These are phyloP conservation scores for Pulveroboletus sp. DNA, from an alignment of 768 basidiomycete species.

Conservation along the genomic window DNA sequence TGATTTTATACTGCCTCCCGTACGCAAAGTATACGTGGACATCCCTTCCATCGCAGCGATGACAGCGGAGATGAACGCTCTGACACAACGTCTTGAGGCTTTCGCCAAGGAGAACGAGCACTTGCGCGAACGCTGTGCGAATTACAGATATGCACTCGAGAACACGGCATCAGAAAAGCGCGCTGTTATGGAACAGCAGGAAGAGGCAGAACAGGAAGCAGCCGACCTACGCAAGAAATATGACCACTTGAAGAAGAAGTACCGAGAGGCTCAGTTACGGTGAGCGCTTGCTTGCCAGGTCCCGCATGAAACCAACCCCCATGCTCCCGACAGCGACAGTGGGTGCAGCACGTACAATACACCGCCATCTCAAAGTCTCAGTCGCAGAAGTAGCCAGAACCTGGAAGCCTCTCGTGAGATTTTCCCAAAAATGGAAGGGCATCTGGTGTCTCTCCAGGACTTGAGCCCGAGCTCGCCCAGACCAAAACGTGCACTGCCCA, in stretches of 20 bases:
- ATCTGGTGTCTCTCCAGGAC: slow-evolving; percentile 12
- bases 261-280: slow-evolving; percentile 10
- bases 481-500: slow-evolving; percentile 29
- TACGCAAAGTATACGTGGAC: slow-evolving; percentile 55
- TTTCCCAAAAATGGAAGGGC: slow-evolving; percentile 22
- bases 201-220: slow-evolving; percentile 36
- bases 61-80: slow-evolving; percentile 32
- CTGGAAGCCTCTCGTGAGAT: slow-evolving; percentile 9
- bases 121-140: slow-evolving; percentile 42
- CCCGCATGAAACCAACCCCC: background rate
- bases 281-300: slow-evolving; percentile 2
- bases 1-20: slow-evolving; percentile 51
- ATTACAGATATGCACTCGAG: slow-evolving; percentile 32
- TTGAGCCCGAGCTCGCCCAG: slow-evolving; percentile 6
- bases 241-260: slow-evolving; percentile 27
- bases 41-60: slow-evolving; percentile 21
- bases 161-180: slow-evolving; percentile 32
- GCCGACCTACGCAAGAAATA: slow-evolving; percentile 37
- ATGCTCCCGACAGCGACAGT: slow-evolving; percentile 3
- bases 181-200: slow-evolving; percentile 25
- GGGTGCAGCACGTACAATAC: background rate
- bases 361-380: slow-evolving; percentile 2
- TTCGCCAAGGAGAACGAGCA: slow-evolving; percentile 39
- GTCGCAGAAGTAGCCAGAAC: slow-evolving; percentile 8
- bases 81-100: slow-evolving; percentile 36